Base-by-base conservation (phyloP, 2,329 filamentous ascomycete species). In the Diplodia corticola region DNA sequence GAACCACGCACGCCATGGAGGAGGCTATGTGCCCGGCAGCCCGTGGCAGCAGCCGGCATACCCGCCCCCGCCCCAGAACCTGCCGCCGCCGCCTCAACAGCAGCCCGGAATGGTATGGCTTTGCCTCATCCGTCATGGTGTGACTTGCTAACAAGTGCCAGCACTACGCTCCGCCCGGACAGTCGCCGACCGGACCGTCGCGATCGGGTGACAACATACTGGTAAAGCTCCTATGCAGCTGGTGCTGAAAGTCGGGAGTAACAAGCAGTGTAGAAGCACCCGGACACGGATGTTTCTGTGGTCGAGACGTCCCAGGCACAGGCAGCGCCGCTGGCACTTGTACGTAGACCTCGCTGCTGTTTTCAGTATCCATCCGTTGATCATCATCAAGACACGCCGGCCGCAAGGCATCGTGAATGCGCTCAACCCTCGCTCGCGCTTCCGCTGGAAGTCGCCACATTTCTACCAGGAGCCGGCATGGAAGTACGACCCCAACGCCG, bases 321-420 rank as follows among this genome's bases (percentile, higher is more conserved):
- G 12, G 3, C 26, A 48, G 12, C n/a, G 2, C 17, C 20, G 15
- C 40, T 7, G 7, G 17, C 15, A 20, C 40, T 35, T 61, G 57
- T 61, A 61, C 28, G 57, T 61, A 61, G 57, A 37, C 51, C 9
- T 33, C 9, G 22, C 5, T 5, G 12, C 5, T 5, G 12, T 7
- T n/a, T 30, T 30, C 17, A 2, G 5, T 20, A 20, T 49, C 10
- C 40, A 49, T 17, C n/a, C 17, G 33, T 49, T 61, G 44, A 61
- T 35, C n/a, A 10, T 15, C 12, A 4, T 35, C 17, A 61, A 61
- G 57, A 22, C 40, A 2, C 26, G 26, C 20, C 40, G 26, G 3
- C 73, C 35, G 67, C 71, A 55, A 73, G 72, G 71, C 63, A 68
- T 1, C 70, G 72, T 2, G 69, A 75, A 46, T 72, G 73, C 37